Percentiles rank a stretch among this genome's conserved stretches.
Evolutionary conservation across 306 rosid species (phyloP).

Genomic region (Elaeagnus macrophylla): DNA sequence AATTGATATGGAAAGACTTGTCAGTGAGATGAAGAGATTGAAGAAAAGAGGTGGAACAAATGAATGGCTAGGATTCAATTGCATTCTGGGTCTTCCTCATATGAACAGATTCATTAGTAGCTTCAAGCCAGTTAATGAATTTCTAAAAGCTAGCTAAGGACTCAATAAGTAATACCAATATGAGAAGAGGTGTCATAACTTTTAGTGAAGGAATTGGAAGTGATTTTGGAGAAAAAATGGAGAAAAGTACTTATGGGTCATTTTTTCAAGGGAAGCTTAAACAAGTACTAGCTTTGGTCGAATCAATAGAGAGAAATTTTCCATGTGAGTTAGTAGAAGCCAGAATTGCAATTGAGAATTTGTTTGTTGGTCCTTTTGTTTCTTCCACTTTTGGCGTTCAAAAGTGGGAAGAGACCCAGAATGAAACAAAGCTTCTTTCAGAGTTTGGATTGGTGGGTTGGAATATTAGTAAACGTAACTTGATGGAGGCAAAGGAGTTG

Average conservation of each 20-base stretch:
- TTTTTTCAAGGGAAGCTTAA: constrained; percentile 39
- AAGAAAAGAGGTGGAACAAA: constrained; percentile 28
- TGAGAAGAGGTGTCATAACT: constrained; percentile 30
- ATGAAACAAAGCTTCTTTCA: constrained; percentile 2
- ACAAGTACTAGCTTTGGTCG: constrained; percentile 48
- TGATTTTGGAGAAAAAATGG: background rate
- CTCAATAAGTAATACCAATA: constrained; percentile 21
- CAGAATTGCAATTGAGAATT: constrained; percentile 38
- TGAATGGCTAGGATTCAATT: constrained; percentile 47
- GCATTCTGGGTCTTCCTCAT: constrained; percentile 39
- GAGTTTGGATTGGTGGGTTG: constrained; percentile 27
- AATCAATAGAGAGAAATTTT: constrained; percentile 40
- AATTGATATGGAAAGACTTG: constrained; percentile 32
- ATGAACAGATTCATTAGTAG: constrained; percentile 28
- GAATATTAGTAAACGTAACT: constrained; percentile 29
- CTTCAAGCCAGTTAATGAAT: constrained; percentile 30
- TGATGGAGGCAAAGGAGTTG: constrained; percentile 39
- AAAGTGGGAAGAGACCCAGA: constrained; percentile 37
- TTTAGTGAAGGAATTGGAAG: constrained; percentile 46
- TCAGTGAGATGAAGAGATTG: constrained; percentile 31
- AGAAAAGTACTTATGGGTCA: constrained; percentile 28
- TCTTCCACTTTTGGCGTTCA: constrained; percentile 38
- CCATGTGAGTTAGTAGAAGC: constrained; percentile 37
- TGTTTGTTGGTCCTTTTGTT: constrained; percentile 43
- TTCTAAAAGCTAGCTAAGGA: constrained; percentile 39